Evolutionary conservation across 345 rosid species (phyloP), one percentile per base, ranked within the genome.

Genomic region (Gossypium herbaceum): DNA sequence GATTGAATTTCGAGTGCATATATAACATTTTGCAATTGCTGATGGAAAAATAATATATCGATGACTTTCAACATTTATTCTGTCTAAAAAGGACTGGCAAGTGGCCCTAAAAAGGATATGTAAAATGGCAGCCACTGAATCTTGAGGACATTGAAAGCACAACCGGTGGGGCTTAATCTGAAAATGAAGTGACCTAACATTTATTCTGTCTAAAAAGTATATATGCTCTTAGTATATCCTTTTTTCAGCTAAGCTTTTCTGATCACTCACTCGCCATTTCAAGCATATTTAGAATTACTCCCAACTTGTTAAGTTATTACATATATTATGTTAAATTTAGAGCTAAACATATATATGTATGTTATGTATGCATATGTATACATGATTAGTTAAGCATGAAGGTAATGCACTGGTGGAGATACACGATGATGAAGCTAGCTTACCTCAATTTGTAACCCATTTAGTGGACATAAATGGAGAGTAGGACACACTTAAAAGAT

Each of bases 81-180:
- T 27, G 29, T 27, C 29, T 27, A 27, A 27, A 27, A 27, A 27
- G 29, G 29, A 27, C 29, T 27, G 29, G 29, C 4, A 8, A 5
- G 58, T 16, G 17, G 56, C 56, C 9, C 10, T n/a, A 6, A 54
- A 54, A 54, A 34, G 2, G 24, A 34, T 39, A 9, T 43, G 8
- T 72, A 3, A 34, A 55, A 68, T 45, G 64, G 20, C 81, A 70
- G 61, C 60, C 61, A 47, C 24, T 68, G 65, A 59, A 48, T 78
- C 73, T 51, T 73, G 51, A 24, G 10, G 64, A 39, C 44, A 73
- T 15, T 34, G 68, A 73, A 78, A 39, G 62, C 57, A 62, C 9
- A 54, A 58, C 11, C 41, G 41, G 68, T 69, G 78, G 75, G 78
- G 67, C 43, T 43, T 17, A 62, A 44, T 15, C 43, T 47, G 17